Evolutionary conservation across 2,329 filamentous ascomycete species (phyloP).

Genomic region (Penicillium sp.): DNA sequence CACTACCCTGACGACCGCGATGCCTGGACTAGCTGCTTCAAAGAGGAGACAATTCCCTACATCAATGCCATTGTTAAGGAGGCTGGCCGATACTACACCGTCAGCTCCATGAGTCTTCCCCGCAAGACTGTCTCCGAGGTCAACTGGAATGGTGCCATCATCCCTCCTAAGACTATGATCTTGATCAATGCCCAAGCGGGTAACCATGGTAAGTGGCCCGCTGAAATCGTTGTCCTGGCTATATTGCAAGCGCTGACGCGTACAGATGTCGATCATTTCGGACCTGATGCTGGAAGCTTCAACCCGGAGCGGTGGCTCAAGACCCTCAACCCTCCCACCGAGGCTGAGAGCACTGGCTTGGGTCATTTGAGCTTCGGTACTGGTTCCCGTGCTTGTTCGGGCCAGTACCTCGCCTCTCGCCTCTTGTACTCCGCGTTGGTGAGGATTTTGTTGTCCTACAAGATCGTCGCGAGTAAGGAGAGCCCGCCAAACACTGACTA

Average conservation of each 20-base stretch:
- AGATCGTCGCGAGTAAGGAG: constrained; percentile 49
- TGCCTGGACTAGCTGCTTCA: constrained; percentile 64
- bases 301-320: constrained; percentile 64
- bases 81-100: constrained; percentile 69
- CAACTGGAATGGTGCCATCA: constrained; percentile 60
- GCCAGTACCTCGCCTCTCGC: constrained; percentile 56
- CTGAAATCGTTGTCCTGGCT: neutral
- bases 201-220: constrained; percentile 48
- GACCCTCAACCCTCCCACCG: constrained; percentile 33
- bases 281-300: constrained; percentile 54
- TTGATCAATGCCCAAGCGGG: constrained; percentile 73
- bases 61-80: constrained; percentile 73
- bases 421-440: constrained; percentile 56
- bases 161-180: constrained; percentile 70
- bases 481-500: constrained; percentile 60
- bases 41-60: constrained; percentile 69
- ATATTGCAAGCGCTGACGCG: neutral
- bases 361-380: constrained; percentile 58
- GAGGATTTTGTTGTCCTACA: constrained; percentile 53
- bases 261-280: constrained; percentile 60
- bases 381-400: constrained; percentile 57
- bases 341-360: constrained; percentile 48
- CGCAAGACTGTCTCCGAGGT: constrained; percentile 66
- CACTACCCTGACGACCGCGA: constrained; percentile 62
- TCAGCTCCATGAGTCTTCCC: constrained; percentile 70